Evolutionary conservation across 805 yeast genomes (phyloP).

Genomic region (Candida gorgasii): DNA sequence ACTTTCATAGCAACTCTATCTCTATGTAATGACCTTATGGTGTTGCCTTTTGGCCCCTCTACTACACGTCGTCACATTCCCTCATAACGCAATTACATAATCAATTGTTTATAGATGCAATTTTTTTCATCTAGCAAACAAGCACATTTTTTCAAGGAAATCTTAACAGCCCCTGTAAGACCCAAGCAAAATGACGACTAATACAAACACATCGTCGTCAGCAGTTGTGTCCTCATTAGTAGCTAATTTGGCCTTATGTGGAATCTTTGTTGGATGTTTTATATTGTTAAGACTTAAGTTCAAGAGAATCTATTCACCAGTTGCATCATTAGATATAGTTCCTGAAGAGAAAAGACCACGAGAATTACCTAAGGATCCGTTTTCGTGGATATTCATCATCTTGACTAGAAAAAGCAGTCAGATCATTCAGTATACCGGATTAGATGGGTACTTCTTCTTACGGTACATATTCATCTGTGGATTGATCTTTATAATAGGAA

Average conservation of each 20-base stretch:
- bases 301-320: conserved; percentile 81
- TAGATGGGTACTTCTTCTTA: conserved; percentile 92
- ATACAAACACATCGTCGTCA: conserved; percentile 53
- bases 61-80: too few relatives aligned
- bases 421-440: conserved; percentile 81
- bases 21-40: too few relatives aligned
- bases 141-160: background rate
- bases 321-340: conserved; percentile 61
- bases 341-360: conserved; percentile 66
- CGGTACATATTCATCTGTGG: conserved; percentile 68
- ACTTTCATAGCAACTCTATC: too few relatives aligned
- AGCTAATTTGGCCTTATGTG: conserved; percentile 67
- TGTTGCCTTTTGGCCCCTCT: too few relatives aligned
- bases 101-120: background rate
- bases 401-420: conserved; percentile 69
- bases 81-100: too few relatives aligned
- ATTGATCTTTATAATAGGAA: conserved; percentile 43
- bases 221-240: conserved; percentile 72
- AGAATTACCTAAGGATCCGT: conserved; percentile 67
- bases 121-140: too few relatives aligned
- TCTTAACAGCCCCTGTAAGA: background rate
- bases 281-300: conserved; percentile 64
- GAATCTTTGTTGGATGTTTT: conserved; percentile 61
- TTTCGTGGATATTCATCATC: conserved; percentile 69
- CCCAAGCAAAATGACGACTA: conserved; percentile 1